phyloP scores from a whole-genome alignment of 495 filamentous ascomycete genomes.

The Neurospora tetraspora region DNA sequence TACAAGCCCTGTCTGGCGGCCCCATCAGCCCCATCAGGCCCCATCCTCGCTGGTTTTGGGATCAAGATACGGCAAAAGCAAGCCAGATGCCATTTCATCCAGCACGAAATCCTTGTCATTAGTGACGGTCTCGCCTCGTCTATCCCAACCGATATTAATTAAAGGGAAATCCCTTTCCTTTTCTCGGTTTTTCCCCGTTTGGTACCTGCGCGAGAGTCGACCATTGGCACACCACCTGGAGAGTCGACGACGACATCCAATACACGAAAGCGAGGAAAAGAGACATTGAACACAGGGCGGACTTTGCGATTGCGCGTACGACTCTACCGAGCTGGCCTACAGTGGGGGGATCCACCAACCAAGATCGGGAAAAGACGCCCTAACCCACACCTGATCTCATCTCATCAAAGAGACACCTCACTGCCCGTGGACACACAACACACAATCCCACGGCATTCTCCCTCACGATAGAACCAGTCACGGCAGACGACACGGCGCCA shows the following conservation, averaged over 20 bases:
- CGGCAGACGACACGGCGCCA: background rate
- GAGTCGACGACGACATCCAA: background rate
- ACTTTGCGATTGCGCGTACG: background rate
- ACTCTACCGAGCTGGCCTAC: background rate
- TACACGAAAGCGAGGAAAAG: background rate
- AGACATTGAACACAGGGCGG: background rate
- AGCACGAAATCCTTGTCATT: background rate
- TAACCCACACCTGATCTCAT: constrained; percentile 1
- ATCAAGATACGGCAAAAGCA: background rate
- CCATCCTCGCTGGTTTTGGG: background rate
- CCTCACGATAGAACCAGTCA: background rate
- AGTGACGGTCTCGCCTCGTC: background rate
- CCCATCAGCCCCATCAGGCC: background rate
- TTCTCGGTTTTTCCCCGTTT: background rate
- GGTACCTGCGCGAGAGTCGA: background rate
- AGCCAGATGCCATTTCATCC: background rate
- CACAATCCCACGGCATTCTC: background rate
- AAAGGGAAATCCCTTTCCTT: background rate
- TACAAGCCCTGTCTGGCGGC: background rate
- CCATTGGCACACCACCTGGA: background rate
- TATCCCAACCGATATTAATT: background rate
- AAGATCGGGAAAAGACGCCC: background rate
- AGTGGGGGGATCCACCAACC: background rate
- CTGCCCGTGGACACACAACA: background rate
- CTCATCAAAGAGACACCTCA: background rate